phyloP scores from a whole-genome alignment of 2,329 filamentous ascomycete species.

The Cercospora berteroae region DNA sequence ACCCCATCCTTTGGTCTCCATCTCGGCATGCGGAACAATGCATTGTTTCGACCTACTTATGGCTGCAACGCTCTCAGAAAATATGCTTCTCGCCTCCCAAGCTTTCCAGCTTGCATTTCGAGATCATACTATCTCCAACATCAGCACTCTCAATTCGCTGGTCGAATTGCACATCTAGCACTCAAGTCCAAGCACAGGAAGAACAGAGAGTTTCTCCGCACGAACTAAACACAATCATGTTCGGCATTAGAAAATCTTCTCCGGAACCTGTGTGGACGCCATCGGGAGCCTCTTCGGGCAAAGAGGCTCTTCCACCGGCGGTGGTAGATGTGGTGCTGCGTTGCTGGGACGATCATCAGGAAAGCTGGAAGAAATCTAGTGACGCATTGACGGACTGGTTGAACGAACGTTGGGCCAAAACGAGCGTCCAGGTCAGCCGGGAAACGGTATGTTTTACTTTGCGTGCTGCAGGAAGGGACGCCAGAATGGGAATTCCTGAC shows the following conservation, averaged over 20 bases:
- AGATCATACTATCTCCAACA: background rate
- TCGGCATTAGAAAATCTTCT: background rate
- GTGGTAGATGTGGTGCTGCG: slow-evolving; percentile 25
- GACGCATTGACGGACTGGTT: slow-evolving; percentile 33
- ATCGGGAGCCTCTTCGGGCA: slow-evolving; percentile 7
- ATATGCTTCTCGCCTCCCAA: background rate
- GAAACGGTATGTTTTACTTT: slow-evolving; percentile 30
- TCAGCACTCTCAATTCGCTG: background rate
- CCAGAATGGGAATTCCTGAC: slow-evolving; percentile 26
- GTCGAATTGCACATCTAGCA: slow-evolving; percentile 3
- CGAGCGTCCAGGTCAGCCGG: slow-evolving; percentile 25
- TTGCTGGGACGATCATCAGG: slow-evolving; percentile 22
- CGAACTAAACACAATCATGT: background rate
- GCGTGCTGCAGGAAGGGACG: slow-evolving; percentile 20
- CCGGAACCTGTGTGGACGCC: background rate
- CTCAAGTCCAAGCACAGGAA: background rate
- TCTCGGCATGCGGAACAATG: background rate
- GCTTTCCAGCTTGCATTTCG: background rate
- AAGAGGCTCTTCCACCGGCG: slow-evolving; percentile 23
- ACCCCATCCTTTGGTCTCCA: background rate
- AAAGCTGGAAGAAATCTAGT: slow-evolving; percentile 24
- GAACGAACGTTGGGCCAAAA: slow-evolving; percentile 33
- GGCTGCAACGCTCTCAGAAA: background rate
- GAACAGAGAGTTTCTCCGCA: background rate
- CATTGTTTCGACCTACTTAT: background rate